phyloP scores from a whole-genome alignment of 2,329 filamentous ascomycete species.

The Beauveria sp. region DNA sequence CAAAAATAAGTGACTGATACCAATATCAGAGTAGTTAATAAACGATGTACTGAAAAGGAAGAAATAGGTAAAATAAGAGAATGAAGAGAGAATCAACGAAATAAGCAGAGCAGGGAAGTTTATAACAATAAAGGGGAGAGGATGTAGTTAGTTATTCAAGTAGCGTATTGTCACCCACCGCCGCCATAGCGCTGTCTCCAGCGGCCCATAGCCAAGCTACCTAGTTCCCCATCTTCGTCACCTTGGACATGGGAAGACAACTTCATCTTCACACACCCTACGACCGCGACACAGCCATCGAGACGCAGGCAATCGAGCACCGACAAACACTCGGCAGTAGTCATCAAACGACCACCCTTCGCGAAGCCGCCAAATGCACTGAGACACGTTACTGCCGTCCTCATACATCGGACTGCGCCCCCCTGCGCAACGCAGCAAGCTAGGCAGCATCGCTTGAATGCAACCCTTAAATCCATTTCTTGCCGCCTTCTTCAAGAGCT shows the following conservation, averaged over 20 bases:
- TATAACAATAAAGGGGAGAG: too few relatives aligned
- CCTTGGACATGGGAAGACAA: neutral
- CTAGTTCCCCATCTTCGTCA: neutral
- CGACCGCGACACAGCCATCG: neutral
- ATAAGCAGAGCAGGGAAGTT: too few relatives aligned
- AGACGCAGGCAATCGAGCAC: neutral
- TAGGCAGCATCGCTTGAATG: slow-evolving; percentile 48
- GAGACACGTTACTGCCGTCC: neutral
- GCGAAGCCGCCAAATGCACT: neutral
- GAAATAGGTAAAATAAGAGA: too few relatives aligned
- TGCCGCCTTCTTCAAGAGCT: slow-evolving; percentile 96
- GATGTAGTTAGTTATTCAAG: too few relatives aligned
- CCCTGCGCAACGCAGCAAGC: neutral
- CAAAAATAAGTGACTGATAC: too few relatives aligned
- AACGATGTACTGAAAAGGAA: too few relatives aligned
- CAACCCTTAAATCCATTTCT: slow-evolving; percentile 98
- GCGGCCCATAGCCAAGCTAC: neutral
- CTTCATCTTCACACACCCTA: neutral
- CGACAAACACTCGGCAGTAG: neutral
- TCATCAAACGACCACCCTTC: neutral
- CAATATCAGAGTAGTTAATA: too few relatives aligned
- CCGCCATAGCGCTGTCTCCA: too few relatives aligned
- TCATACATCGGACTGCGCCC: neutral
- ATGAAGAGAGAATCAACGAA: too few relatives aligned
- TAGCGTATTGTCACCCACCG: too few relatives aligned